These are phyloP conservation scores for Ganoderma boninense DNA, from an alignment of 1,284 basidiomycete species.

Conservation along the genomic window DNA sequence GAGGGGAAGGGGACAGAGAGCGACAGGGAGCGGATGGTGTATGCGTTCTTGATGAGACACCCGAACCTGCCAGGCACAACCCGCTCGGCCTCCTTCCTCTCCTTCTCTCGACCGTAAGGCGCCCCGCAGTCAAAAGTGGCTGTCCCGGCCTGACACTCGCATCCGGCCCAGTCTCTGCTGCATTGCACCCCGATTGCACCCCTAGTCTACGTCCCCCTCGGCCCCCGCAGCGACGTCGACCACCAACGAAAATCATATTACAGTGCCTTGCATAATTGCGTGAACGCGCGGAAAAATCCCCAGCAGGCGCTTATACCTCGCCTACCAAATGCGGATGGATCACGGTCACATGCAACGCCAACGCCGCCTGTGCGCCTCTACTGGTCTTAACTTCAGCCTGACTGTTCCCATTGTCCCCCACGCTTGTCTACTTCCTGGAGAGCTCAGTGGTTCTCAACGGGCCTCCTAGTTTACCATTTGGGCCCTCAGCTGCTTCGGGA, in stretches of 20 bases:
- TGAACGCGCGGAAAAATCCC: too few species aligned
- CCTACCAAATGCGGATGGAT: too few species aligned
- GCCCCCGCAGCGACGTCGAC: not conserved
- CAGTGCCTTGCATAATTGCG: too few species aligned
- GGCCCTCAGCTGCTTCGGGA: too few species aligned
- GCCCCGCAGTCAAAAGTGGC: conserved; percentile 26
- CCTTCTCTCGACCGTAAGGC: conserved; percentile 17
- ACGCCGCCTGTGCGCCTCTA: too few species aligned
- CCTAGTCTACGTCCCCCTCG: not conserved
- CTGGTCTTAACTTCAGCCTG: too few species aligned
- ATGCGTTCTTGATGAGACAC: conserved; percentile 20
- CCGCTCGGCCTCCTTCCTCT: not conserved
- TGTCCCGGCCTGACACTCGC: conserved; percentile 12
- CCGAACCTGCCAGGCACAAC: conserved; percentile 30
- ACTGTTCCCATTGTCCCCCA: too few species aligned
- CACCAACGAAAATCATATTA: not conserved
- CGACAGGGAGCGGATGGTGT: conserved; percentile 25
- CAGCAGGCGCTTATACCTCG: too few species aligned
- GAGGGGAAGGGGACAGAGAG: conserved; percentile 17
- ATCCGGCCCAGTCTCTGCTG: conserved; percentile 1
- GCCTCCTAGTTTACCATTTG: too few species aligned
- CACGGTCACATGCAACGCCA: too few species aligned
- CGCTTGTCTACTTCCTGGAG: too few species aligned
- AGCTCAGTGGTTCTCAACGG: too few species aligned
- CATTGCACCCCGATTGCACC: not conserved